Conservation (phyloP, 768 basidiomycete genomes). For the Suillus brevipes region DNA sequence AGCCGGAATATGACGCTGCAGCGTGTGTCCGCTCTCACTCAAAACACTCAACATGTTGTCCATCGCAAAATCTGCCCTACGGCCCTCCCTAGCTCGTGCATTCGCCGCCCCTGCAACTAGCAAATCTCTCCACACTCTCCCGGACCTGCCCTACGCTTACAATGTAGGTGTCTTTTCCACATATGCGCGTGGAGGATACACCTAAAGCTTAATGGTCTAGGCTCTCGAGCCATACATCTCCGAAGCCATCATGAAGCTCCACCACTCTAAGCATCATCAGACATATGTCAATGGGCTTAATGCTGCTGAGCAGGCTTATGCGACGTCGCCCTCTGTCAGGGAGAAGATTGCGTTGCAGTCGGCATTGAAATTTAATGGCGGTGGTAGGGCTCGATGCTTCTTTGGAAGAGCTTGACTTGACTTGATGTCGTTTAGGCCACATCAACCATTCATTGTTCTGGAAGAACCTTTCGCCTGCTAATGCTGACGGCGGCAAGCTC, state of each 20-base stretch:
- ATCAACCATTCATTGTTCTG: conserved; percentile 98
- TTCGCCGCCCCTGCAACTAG: conserved; percentile 42
- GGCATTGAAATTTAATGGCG: conserved; percentile 98
- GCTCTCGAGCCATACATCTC: conserved; percentile 94
- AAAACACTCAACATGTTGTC: conserved; percentile 45
- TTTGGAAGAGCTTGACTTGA: neutral
- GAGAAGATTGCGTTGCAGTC: conserved; percentile 83
- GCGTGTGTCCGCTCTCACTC: conserved; percentile 3
- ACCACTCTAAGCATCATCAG: conserved; percentile 91
- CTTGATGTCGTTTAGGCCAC: conserved; percentile 54
- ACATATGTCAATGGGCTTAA: conserved; percentile 95
- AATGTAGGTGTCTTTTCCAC: conserved; percentile 48
- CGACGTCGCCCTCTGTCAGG: conserved; percentile 61
- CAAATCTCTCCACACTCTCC: conserved; percentile 68
- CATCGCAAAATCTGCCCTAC: conserved; percentile 43
- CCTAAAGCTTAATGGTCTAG: conserved; percentile 33
- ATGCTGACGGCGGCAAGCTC: conserved; percentile 63
- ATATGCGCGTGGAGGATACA: neutral
- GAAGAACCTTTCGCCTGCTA: conserved; percentile 88
- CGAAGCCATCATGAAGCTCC: conserved; percentile 89
- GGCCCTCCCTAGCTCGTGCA: conserved; percentile 46
- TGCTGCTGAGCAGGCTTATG: conserved; percentile 84
- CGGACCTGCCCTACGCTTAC: conserved; percentile 77
- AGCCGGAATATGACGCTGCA: neutral
- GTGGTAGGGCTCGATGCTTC: conserved; percentile 48